Evolutionary conservation across 2,329 filamentous ascomycete genomes (phyloP).

Genomic region (Incumbomyces delicatus): DNA sequence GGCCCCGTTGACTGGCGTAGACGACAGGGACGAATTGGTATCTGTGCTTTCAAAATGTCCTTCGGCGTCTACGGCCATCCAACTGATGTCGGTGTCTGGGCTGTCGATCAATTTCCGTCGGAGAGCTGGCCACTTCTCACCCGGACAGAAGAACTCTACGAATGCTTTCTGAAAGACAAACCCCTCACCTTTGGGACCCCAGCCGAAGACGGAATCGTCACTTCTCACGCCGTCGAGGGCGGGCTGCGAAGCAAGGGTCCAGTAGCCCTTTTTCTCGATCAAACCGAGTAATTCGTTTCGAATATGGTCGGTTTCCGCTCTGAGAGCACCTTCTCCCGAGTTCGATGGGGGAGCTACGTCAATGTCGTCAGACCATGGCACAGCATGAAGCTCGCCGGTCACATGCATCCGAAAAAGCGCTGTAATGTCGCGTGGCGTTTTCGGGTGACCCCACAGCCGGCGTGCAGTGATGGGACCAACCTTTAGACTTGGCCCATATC

Average conservation of each 20-base stretch:
- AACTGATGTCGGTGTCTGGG: conserved; percentile 62
- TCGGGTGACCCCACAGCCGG: conserved; percentile 74
- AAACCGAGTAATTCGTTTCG: conserved; percentile 62
- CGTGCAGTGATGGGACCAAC: conserved; percentile 78
- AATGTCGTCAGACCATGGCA: conserved; percentile 90
- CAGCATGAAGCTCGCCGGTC: conserved; percentile 64
- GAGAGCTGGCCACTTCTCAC: conserved; percentile 59
- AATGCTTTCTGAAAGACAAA: conserved; percentile 99
- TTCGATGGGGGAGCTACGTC: conserved; percentile 21
- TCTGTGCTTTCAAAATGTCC: conserved; percentile 62
- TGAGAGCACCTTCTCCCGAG: conserved; percentile 39
- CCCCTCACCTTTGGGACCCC: conserved; percentile 75
- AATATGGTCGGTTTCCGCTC: conserved; percentile 75
- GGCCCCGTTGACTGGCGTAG: conserved; percentile 28
- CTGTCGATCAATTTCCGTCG: conserved; percentile 50
- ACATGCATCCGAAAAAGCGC: conserved; percentile 73
- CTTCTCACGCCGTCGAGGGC: conserved; percentile 79
- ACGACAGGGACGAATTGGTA: neutral
- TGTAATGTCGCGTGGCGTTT: conserved; percentile 60
- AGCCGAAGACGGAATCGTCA: conserved; percentile 71
- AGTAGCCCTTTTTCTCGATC: conserved; percentile 74
- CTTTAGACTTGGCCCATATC: conserved; percentile 94
- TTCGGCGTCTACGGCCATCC: conserved; percentile 70
- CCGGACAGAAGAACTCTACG: conserved; percentile 86
- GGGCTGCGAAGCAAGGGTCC: conserved; percentile 92